Base-by-base conservation (phyloP, 345 rosid species). In the Citrus medica region DNA sequence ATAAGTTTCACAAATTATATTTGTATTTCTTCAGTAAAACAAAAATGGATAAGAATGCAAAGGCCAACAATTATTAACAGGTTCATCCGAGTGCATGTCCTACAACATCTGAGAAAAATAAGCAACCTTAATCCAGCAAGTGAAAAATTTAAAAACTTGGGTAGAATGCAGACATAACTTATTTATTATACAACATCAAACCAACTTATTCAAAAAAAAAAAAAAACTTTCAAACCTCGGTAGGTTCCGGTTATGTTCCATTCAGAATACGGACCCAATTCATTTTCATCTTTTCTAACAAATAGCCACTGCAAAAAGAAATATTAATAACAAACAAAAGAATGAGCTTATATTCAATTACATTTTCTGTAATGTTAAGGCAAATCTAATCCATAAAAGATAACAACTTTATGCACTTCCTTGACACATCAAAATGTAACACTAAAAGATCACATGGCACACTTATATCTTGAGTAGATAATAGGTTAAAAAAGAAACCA, bases 171-270 rank as follows among this genome's bases (percentile, higher is more conserved):
- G 24, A 59, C 25, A 46, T 35, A 60, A 24, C 51, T 42, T 9
- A 37, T n/a, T 21, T 22, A 40, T 6, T 58, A 6, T n/a, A 33
- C 1, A 4, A 73, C 13, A 73, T 35, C 33, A 58, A 51, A 51
- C 17, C 56, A 51, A 21, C 16, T 51, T 51, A 51, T 73, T 58
- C 22, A 19, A 19, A 65, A 66, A 82, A 37, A 24, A 21, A 35
- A 40, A 38, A 32, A 79, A 27, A 1, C 73, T 83, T 66, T 83
- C 88, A 76, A 69, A 96, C 99, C 99, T 94, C 91, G 88, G 84
- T 94, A 96, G 67, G 99, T 94, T 86, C 99, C 99, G 22, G 98
- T 94, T 80, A 96, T 91, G 79, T 96, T 96, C 99, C 99, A 96
- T 6, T 86, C 85, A 24, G 93, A 76, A 76, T 86, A 88, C 22